phyloP scores from a whole-genome alignment of 1,284 basidiomycete genomes.

The Sanghuangporus baumii region DNA sequence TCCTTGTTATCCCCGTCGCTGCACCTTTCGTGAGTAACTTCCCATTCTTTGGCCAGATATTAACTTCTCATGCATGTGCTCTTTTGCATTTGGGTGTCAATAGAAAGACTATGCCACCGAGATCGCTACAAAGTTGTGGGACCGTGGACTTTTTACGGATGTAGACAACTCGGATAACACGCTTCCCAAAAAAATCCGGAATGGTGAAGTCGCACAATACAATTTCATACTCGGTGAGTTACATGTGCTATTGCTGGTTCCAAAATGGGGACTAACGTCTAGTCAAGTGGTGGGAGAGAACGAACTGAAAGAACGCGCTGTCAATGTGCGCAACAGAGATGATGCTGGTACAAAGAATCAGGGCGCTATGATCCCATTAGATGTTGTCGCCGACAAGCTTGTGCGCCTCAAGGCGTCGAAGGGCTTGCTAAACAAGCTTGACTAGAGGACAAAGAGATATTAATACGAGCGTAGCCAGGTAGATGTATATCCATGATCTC shows the following conservation, averaged over 20 bases:
- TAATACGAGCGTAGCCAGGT: background rate
- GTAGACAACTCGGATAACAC: slow-evolving; percentile 93
- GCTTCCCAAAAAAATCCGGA: slow-evolving; percentile 93
- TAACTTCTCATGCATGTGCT: background rate
- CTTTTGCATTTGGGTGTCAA: slow-evolving; percentile 16
- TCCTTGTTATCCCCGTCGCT: slow-evolving; percentile 92
- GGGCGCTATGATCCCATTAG: slow-evolving; percentile 58
- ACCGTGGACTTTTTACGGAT: slow-evolving; percentile 81
- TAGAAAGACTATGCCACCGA: slow-evolving; percentile 90
- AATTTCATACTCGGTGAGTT: slow-evolving; percentile 91
- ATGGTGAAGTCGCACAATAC: slow-evolving; percentile 90
- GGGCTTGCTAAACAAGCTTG: slow-evolving; percentile 54
- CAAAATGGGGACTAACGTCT: background rate
- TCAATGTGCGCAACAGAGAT: slow-evolving; percentile 94
- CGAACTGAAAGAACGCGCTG: slow-evolving; percentile 79
- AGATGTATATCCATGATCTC: too few relatives aligned
- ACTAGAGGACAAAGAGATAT: background rate
- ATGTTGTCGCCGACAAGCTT: slow-evolving; percentile 61
- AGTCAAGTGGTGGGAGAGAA: slow-evolving; percentile 86
- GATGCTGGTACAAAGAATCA: slow-evolving; percentile 81
- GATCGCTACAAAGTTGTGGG: slow-evolving; percentile 64
- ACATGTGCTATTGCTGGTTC: background rate
- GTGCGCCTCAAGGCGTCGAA: slow-evolving; percentile 57
- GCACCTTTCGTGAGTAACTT: slow-evolving; percentile 66
- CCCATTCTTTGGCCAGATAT: background rate